phyloP scores from a whole-genome alignment of 2,329 filamentous ascomycete species.

The Didymella pinodella region DNA sequence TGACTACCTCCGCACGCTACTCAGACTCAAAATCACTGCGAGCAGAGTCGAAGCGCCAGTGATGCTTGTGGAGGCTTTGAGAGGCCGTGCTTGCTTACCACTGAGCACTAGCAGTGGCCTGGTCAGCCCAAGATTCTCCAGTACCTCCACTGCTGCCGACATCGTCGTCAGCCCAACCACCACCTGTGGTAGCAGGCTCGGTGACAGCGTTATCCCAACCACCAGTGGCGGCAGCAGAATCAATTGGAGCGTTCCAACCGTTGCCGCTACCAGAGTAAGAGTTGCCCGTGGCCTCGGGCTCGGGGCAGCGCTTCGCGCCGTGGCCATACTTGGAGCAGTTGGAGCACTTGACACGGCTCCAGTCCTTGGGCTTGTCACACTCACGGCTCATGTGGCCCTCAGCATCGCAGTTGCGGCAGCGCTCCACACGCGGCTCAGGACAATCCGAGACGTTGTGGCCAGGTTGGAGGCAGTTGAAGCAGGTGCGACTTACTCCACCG shows the following conservation, averaged over 20 bases:
- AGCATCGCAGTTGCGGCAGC: slow-evolving; percentile 68
- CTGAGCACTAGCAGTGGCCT: slow-evolving; percentile 15
- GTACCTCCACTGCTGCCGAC: slow-evolving; percentile 14
- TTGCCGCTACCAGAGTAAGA: slow-evolving; percentile 34
- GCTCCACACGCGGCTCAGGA: slow-evolving; percentile 41
- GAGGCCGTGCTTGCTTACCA: slow-evolving; percentile 8
- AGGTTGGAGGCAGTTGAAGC: slow-evolving; percentile 39
- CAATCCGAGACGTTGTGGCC: slow-evolving; percentile 43
- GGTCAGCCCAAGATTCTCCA: slow-evolving; percentile 19
- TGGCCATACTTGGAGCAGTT: slow-evolving; percentile 62
- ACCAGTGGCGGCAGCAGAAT: slow-evolving; percentile 27
- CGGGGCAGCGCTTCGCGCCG: slow-evolving; percentile 51
- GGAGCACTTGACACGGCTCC: slow-evolving; percentile 65
- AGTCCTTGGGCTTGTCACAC: slow-evolving; percentile 64
- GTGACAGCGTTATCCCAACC: slow-evolving; percentile 33
- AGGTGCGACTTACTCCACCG: slow-evolving; percentile 26
- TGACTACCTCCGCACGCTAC: neutral
- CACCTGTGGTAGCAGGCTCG: slow-evolving; percentile 23
- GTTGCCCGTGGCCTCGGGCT: slow-evolving; percentile 36
- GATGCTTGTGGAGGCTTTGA: neutral
- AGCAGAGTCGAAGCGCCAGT: neutral
- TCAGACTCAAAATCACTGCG: neutral
- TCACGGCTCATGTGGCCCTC: slow-evolving; percentile 66
- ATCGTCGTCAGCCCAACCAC: slow-evolving; percentile 30
- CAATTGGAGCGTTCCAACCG: slow-evolving; percentile 34